phyloP scores from a whole-genome alignment of 2,329 filamentous ascomycete genomes.

The Diplodia sapinea region DNA sequence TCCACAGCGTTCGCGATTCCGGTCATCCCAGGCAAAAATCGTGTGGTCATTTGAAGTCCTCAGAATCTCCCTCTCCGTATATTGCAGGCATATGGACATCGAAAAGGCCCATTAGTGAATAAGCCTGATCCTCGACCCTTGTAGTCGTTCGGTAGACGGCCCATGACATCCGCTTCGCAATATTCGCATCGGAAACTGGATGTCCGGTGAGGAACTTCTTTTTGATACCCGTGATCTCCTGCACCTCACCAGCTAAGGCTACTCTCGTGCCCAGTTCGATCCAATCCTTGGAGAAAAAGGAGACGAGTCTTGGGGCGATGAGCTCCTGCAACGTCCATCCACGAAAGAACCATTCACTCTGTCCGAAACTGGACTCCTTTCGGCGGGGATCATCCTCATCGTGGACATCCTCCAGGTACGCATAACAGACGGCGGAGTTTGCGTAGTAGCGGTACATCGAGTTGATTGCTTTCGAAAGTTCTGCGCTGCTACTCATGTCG shows the following conservation, averaged over 20 bases:
- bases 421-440: conserved; percentile 31
- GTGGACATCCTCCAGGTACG: conserved; percentile 32
- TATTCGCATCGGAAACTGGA: background rate
- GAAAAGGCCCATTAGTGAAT: conserved; percentile 39
- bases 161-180: conserved; percentile 39
- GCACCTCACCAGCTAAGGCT: background rate
- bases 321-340: conserved; percentile 33
- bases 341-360: conserved; percentile 26
- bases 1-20: too few relatives aligned
- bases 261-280: background rate
- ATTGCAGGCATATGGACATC: conserved; percentile 33
- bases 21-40: background rate
- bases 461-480: conserved; percentile 34
- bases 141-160: conserved; percentile 35
- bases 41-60: background rate
- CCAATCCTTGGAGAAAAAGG: conserved; percentile 24
- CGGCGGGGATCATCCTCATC: background rate
- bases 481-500: conserved; percentile 34
- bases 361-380: background rate
- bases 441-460: conserved; percentile 36
- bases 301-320: conserved; percentile 7
- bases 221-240: background rate
- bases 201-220: background rate
- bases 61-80: background rate
- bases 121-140: conserved; percentile 36